Base-by-base conservation (phyloP, 306 rosid species). In the Sesbania bispinosa region DNA sequence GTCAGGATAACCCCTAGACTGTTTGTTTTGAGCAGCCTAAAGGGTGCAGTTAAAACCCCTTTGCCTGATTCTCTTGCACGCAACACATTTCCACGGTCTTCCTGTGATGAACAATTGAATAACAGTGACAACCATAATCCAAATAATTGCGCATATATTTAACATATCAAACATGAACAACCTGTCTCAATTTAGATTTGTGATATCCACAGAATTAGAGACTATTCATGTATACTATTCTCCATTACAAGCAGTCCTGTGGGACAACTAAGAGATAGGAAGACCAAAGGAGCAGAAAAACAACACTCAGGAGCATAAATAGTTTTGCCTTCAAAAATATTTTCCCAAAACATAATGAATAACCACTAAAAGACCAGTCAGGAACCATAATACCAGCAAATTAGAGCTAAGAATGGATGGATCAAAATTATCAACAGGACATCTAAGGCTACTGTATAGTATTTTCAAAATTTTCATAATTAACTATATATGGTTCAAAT, bases 1-100 rank as follows among this genome's bases (percentile, higher is more conserved):
- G 98, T 92, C 71, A 92, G 78, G 67, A 92, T 92, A 47, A 92
- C 98, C 36, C 98, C 98, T 8, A 89, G 90, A 10, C 95, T 83
- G 39, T 92, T 89, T 38, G 96, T 76, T 85, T 92, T 92, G 48
- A 92, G 81, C 36, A 92, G 79, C 77, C 79, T 88, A 74, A 92
- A 92, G 76, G 96, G 98, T 20, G 96, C 96, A 55, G 98, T 89
- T 53, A 92, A 78, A 62, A 89, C 98, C 33, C 91, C 98, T 83
- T 89, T 92, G 71, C 98, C 96, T 6, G 89, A 88, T 68, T 77
- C 93, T 81, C 98, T 89, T 47, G 98, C 98, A 4, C 96, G 88
- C 78, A 88, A 53, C 47, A 92, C 92, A 68, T 89, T 92, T 11
- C 79, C 79, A 11, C 93, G 85, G 80, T 92, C 98, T 80, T 92